Evolutionary conservation across 768 basidiomycete genomes (phyloP), one percentile per base, ranked within the genome.

Genomic region (Dentipellis sp.): DNA sequence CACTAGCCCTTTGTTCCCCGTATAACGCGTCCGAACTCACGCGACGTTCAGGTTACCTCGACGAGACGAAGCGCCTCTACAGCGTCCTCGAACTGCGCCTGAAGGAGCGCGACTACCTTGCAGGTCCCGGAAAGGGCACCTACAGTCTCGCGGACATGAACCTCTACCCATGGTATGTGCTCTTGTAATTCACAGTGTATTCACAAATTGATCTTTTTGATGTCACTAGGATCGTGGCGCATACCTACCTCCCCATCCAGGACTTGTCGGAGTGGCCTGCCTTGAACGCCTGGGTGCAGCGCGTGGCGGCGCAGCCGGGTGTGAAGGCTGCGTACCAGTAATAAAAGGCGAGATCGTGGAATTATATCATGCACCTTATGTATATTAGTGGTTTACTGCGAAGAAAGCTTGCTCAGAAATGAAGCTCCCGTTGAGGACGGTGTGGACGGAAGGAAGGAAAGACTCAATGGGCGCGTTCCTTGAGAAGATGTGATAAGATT

Each of bases 21-120:
- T 50, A 12, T 17, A 49, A n/a, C 19, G 23, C 17, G 21, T 35
- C 10, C 52, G 19, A 37, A 36, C 17, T 12, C 17, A 10, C 42
- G 19, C 63, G 16, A 63, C 65, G 55, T 62, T 6, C 70, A 82
- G 83, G 91, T 52, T 94, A 90, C 69, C 62, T 74, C 19, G 82
- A 90, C 23, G 94, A 95, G 75, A 88, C 89, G 2, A 83, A 81
- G 62, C 81, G 94, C 22, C 76, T 94, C 19, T 93, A 88, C 66
- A 73, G 80, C n/a, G 93, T 94, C 3, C 78, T 94, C 45, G 83
- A 94, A 63, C 81, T 84, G 50, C 81, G 87, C 21, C 78, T 94
- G n/a, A 68, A 74, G 47, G 80, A 75, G 53, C 79, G 87, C 16
- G 90, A 93, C 40, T 94, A 78, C 67, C 81, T 95, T 14, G 90